These are phyloP conservation scores for Daldinia vernicosa DNA, from an alignment of 495 filamentous ascomycete species.

Conservation along the genomic window DNA sequence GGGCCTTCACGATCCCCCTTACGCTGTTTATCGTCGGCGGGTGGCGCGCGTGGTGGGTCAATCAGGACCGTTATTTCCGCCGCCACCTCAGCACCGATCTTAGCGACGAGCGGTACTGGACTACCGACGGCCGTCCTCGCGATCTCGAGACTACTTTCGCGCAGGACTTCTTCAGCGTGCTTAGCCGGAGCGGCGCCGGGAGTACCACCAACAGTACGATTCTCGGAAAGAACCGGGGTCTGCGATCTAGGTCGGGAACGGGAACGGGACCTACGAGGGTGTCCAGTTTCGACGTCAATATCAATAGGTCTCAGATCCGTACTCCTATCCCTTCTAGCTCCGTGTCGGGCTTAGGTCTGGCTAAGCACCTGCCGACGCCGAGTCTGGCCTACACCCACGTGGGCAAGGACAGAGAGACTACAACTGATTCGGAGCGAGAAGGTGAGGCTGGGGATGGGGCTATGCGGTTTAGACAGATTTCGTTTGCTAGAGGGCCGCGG, in stretches of 20 bases:
- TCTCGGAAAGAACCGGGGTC: constrained; percentile 22
- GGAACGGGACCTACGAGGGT: background rate
- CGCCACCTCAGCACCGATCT: constrained; percentile 47
- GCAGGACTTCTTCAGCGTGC: constrained; percentile 48
- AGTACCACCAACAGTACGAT: constrained; percentile 39
- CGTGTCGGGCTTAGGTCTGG: constrained; percentile 7
- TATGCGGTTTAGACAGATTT: constrained; percentile 40
- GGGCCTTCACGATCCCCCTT: constrained; percentile 46
- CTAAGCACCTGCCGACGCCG: constrained; percentile 16
- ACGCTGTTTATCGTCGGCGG: constrained; percentile 43
- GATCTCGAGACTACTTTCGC: constrained; percentile 46
- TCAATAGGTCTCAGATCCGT: constrained; percentile 11
- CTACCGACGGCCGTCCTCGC: constrained; percentile 44
- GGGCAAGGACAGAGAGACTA: constrained; percentile 20
- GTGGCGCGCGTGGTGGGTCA: constrained; percentile 51
- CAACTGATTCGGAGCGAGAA: constrained; percentile 35
- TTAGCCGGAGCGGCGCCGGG: constrained; percentile 39
- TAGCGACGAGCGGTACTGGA: constrained; percentile 50
- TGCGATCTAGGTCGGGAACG: constrained; percentile 3
- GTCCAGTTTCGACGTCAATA: constrained; percentile 9
- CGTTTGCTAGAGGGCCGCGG: constrained; percentile 36
- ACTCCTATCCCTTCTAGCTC: constrained; percentile 11
- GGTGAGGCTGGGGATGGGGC: constrained; percentile 18
- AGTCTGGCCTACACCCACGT: constrained; percentile 14
- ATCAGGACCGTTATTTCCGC: constrained; percentile 48